Evolutionary conservation across 2,329 filamentous ascomycete species (phyloP).

Genomic region (Dactylellina parvicollis): DNA sequence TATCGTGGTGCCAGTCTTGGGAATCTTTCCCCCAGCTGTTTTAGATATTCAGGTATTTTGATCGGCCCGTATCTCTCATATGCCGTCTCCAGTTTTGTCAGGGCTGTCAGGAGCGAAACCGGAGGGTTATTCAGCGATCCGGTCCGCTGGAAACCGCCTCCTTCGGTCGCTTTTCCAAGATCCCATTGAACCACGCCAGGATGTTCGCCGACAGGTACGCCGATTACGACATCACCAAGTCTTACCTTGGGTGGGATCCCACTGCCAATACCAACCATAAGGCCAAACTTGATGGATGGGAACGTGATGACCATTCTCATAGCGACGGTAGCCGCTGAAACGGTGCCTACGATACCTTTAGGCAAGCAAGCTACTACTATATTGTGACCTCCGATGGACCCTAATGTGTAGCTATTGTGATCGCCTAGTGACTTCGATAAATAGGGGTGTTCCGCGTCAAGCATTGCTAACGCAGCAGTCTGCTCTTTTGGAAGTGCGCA

Average conservation of each 20-base stretch:
- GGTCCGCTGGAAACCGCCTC: background rate
- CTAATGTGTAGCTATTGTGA: slow-evolving; percentile 19
- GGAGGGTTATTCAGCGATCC: background rate
- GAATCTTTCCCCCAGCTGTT: background rate
- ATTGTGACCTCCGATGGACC: slow-evolving; percentile 6
- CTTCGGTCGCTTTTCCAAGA: background rate
- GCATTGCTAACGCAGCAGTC: background rate
- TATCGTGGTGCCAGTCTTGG: background rate
- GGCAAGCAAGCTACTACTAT: slow-evolving; percentile 8
- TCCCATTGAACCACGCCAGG: slow-evolving; percentile 11
- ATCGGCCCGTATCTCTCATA: background rate
- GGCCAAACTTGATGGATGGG: background rate
- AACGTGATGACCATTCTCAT: slow-evolving; percentile 1
- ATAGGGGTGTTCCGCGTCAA: background rate
- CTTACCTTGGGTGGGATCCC: slow-evolving; percentile 14
- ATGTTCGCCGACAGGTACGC: background rate
- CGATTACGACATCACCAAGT: slow-evolving; percentile 19
- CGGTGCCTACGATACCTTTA: background rate
- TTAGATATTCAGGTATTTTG: background rate
- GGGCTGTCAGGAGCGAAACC: background rate
- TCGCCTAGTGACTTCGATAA: background rate
- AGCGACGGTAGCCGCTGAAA: background rate
- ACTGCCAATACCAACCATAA: slow-evolving; percentile 12
- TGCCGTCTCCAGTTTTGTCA: background rate
- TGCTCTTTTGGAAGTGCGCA: slow-evolving; percentile 4